Evolutionary conservation across 1,284 basidiomycete genomes (phyloP).

Genomic region (Ustilago xerochloae): DNA sequence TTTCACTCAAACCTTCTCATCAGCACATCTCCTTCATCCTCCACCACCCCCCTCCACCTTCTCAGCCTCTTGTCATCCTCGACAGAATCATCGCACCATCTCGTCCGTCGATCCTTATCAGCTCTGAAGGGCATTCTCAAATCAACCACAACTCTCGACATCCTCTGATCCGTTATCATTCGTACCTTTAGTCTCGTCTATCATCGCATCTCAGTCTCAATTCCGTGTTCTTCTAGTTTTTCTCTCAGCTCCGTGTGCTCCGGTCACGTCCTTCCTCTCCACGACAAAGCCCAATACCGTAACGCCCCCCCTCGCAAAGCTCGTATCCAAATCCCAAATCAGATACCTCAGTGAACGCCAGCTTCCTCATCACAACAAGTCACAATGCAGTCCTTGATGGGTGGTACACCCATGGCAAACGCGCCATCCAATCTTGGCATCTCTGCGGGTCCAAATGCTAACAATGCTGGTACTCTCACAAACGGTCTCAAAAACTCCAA

Average conservation of each 20-base stretch:
- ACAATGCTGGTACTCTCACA: background rate
- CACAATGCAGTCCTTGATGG: constrained; percentile 50
- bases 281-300: no score
- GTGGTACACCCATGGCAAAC: constrained; percentile 48
- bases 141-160: background rate
- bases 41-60: background rate
- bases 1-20: constrained; percentile 4
- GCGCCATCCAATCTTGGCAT: constrained; percentile 52
- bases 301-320: no score
- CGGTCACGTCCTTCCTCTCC: no score
- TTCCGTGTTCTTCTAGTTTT: background rate
- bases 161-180: background rate
- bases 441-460: constrained; percentile 28
- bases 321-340: no score
- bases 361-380: background rate
- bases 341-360: background rate
- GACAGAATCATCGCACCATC: no score
- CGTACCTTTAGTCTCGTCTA: background rate
- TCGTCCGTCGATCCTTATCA: background rate
- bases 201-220: constrained; percentile 18
- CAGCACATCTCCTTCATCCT: background rate
- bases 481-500: constrained; percentile 27
- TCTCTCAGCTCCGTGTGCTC: no score
- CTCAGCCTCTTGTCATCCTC: no score
- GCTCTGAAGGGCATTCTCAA: background rate